These are phyloP conservation scores for Nymphaea thermarum DNA, from an alignment of 164 flowering plant genomes.

Conservation along the genomic window DNA sequence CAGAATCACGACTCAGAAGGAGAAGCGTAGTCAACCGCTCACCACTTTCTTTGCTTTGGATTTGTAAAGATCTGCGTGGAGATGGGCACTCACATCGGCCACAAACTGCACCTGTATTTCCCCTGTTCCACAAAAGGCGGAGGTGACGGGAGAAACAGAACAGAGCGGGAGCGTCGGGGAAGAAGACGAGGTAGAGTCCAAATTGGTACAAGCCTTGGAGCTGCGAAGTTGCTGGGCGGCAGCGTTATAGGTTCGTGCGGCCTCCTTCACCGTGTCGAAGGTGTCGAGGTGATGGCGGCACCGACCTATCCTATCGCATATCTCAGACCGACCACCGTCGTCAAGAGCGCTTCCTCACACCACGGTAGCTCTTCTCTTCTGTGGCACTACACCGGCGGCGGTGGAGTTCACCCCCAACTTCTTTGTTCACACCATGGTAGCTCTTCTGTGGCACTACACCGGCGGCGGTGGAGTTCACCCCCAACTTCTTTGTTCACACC, in stretches of 20 bases:
- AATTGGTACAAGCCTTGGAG: conserved; percentile 74
- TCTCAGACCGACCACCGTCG: conserved; percentile 96
- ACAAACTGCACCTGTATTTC: not conserved
- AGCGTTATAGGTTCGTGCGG: conserved; percentile 82
- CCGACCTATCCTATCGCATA: conserved; percentile 72
- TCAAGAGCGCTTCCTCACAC: conserved; percentile 89
- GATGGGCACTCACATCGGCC: not conserved
- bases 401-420: too few relatives aligned
- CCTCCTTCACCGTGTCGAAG: conserved; percentile 86
- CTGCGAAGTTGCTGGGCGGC: conserved; percentile 80
- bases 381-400: too few relatives aligned
- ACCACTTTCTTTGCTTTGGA: not conserved
- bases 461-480: too few relatives aligned
- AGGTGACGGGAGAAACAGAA: not conserved
- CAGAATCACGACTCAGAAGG: not conserved
- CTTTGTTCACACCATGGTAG: too few relatives aligned
- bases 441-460: too few relatives aligned
- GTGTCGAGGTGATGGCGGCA: conserved; percentile 92
- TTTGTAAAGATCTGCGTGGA: not conserved
- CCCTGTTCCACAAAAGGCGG: not conserved
- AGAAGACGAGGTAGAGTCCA: conserved; percentile 29
- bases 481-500: too few relatives aligned
- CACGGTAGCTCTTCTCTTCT: too few relatives aligned
- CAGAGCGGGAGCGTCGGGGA: not conserved
- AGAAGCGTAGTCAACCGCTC: not conserved